Conservation (phyloP, 1,284 basidiomycete species). For the Moesziomyces aphidis region DNA sequence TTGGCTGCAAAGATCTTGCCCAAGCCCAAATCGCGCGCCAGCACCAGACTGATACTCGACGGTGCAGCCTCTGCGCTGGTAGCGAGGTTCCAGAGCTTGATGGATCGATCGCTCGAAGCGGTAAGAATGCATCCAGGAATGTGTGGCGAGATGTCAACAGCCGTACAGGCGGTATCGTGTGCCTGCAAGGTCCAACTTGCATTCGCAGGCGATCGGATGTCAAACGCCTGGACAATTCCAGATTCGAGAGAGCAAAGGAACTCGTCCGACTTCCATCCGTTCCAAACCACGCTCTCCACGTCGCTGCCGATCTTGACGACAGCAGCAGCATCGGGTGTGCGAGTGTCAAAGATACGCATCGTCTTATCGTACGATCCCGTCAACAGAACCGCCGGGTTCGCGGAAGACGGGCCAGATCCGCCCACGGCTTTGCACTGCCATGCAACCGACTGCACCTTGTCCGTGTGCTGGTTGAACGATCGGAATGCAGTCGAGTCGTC, state of each 20-base stretch:
- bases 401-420: constrained; percentile 58
- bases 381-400: constrained; percentile 83
- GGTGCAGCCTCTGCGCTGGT: constrained; percentile 69
- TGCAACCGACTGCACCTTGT: constrained; percentile 97
- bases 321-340: constrained; percentile 81
- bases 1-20: constrained; percentile 93
- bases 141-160: constrained; percentile 90
- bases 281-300: constrained; percentile 94
- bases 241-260: constrained; percentile 80
- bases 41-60: constrained; percentile 80
- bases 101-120: constrained; percentile 88
- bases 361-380: constrained; percentile 95
- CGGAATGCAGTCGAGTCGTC: constrained; percentile 75
- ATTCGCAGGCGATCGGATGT: constrained; percentile 78
- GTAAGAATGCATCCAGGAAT: constrained; percentile 91
- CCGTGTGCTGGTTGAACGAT: constrained; percentile 85
- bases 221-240: constrained; percentile 78
- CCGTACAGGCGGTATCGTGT: constrained; percentile 92
- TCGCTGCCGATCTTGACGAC: constrained; percentile 85
- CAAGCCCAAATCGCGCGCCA: constrained; percentile 89
- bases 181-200: constrained; percentile 88
- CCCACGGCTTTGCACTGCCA: constrained; percentile 77
- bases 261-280: constrained; percentile 87
- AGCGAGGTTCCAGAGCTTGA: constrained; percentile 86
- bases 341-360: constrained; percentile 89